Conservation (phyloP, 1,139 yeast species). For the Blastobotrys malaysiensis region DNA sequence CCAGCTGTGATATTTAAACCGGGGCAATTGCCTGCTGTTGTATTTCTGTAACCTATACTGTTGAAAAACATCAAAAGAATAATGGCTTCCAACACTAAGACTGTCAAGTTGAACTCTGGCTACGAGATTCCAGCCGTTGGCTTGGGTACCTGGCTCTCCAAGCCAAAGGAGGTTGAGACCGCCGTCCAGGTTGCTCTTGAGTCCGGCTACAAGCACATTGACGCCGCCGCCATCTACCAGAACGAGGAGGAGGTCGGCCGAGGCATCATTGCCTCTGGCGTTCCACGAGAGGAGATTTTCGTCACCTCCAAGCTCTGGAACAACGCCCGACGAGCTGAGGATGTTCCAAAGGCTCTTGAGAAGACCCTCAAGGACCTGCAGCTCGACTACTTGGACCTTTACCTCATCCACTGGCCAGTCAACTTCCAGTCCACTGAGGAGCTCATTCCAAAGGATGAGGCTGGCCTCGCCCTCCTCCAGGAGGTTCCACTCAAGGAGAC, state of each 20-base stretch:
- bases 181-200: slow-evolving; percentile 35
- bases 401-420: slow-evolving; percentile 39
- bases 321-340: slow-evolving; percentile 48
- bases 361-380: slow-evolving; percentile 49
- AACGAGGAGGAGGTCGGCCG: slow-evolving; percentile 55
- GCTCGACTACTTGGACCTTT: slow-evolving; percentile 61
- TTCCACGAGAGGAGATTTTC: slow-evolving; percentile 60
- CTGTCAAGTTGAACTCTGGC: slow-evolving; percentile 33
- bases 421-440: slow-evolving; percentile 37
- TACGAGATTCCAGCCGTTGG: slow-evolving; percentile 44
- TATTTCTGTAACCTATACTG: not conserved
- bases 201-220: slow-evolving; percentile 57
- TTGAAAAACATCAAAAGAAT: not conserved
- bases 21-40: not conserved
- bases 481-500: slow-evolving; percentile 52
- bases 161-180: slow-evolving; percentile 33
- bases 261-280: slow-evolving; percentile 30
- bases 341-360: slow-evolving; percentile 51
- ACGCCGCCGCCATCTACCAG: slow-evolving; percentile 53
- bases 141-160: slow-evolving; percentile 60
- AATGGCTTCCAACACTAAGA: not conserved
- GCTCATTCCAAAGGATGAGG: slow-evolving; percentile 34
- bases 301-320: slow-evolving; percentile 77
- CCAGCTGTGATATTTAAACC: not conserved
- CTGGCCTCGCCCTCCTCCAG: slow-evolving; percentile 30